Evolutionary conservation across 2,329 filamentous ascomycete species (phyloP), one percentile per base, ranked within the genome.

Genomic region (Hypomyces rosellus): DNA sequence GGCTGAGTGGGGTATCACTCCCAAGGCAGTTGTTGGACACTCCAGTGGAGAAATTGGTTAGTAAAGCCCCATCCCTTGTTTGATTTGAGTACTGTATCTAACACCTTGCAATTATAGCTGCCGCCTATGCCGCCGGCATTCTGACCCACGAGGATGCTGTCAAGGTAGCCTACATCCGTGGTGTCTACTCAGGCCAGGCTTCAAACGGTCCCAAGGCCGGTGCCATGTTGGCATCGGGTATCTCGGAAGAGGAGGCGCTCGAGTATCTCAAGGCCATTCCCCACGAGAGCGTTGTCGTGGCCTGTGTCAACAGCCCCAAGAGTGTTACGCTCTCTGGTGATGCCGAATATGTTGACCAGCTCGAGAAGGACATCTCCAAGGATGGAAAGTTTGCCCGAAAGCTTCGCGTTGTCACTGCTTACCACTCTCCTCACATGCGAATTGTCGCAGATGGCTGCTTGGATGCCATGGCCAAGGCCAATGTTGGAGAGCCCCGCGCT

Each of bases 1-100:
- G 25, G 25, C 25, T 30, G 25, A 30, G 25, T 30, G 25, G 25
- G 25, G 25, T 30, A 30, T 30, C 25, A 30, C 25, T 11, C 65
- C 65, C 12, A 40, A 50, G 3, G 65, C 64, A 1, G 70, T 73
- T 1, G 65, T 75, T 4, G 74, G 74, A 3, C 74, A 77, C 54
- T 76, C 73, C 0, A 71, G 68, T 0, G 75, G 74, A 1, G 75
- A 78, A 54, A 75, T 77, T 15, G 73, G 61, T 1, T 74, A 74
- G 0, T 75, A 71, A 0, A n/a, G n/a, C n/a, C n/a, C n/a, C 78
- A 75, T 53, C 72, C 74, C 0, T 68, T 72, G 3, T 3, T 20
- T 20, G 20, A 20, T 20, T 20, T 20, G 20, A 20, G 20, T 20
- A 20, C 20, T 20, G 20, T 20, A 20, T 20, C 20, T 20, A 20